Evolutionary conservation across 441 rosid genomes (phyloP), one percentile per base, ranked within the genome.

Genomic region (Euphorbia celastroides): DNA sequence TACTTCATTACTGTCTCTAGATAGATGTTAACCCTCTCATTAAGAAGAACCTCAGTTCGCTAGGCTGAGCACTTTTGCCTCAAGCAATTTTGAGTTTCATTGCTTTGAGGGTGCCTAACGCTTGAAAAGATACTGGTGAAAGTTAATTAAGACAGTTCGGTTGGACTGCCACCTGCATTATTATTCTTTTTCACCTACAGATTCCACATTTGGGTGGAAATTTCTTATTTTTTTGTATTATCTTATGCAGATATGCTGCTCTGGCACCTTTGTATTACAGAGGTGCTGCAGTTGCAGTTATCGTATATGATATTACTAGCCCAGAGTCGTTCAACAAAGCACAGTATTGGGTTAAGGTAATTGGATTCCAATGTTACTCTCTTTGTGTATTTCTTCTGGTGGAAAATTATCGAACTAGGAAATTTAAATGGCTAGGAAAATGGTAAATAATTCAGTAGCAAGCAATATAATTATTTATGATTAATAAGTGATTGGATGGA

Each of bases 331-430:
- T 91, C 69, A 80, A 68, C 55, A 93, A 93, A 79, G 99, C 99
- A 57, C 97, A 93, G 54, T 91, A 86, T 75, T 93, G 99, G 99
- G 96, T 93, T 38, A 93, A 93, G 97, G 99, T 93, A 81, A 19
- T 12, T 17, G 38, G 46, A 67, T 54, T 70, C 20, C n/a, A 0
- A 46, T 46, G 32, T 27, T 57, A 34, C 8, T 30, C 36, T 19
- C 7, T 11, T 4, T 54, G 25, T 54, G 60, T 17, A 42, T 23
- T 65, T 11, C 17, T 36, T 34, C 51, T 5, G 9, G 26, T 57
- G 13, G 13, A 11, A 28, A 57, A 7, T 44, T 12, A 44, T 57
- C 57, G 50, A 20, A 57, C 3, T 31, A 56, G 55, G 1, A 36
- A 66, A 56, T 19, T 19, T 57, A 12, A 17, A 41, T 41, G 38